Evolutionary conservation across 208 protist genomes (phyloP).

Genomic region (Crithidia mellificae): DNA sequence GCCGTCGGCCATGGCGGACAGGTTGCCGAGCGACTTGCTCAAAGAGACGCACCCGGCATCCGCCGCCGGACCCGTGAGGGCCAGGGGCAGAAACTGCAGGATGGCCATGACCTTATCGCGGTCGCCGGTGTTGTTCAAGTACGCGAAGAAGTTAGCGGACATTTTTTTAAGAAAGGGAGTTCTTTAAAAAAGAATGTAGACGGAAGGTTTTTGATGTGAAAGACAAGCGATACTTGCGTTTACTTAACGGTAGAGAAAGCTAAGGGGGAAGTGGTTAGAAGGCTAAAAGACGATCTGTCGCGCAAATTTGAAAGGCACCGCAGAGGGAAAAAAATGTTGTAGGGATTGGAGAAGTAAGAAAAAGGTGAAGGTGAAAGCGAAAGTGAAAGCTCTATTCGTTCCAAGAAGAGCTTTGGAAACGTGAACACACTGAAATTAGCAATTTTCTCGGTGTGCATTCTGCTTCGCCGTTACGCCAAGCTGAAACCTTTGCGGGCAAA

Average conservation of each 20-base stretch:
- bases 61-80: slow-evolving; percentile 58
- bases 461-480: no score
- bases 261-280: background rate
- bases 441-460: no score
- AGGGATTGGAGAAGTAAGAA: slow-evolving; percentile 30
- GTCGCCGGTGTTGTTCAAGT: slow-evolving; percentile 74
- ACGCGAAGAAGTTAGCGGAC: slow-evolving; percentile 54
- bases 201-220: background rate
- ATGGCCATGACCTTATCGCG: slow-evolving; percentile 91
- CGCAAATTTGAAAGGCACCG: no score
- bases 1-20: slow-evolving; percentile 78
- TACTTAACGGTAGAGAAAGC: slow-evolving; percentile 7
- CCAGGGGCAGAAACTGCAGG: slow-evolving; percentile 83
- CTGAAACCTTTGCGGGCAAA: no score
- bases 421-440: no score
- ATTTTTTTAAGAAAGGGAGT: slow-evolving; percentile 23
- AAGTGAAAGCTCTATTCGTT: no score
- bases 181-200: background rate
- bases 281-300: slow-evolving; percentile 17
- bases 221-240: slow-evolving; percentile 7
- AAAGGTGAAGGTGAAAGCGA: slow-evolving; percentile 12
- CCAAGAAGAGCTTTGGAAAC: no score
- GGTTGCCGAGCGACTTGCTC: slow-evolving; percentile 64
- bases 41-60: slow-evolving; percentile 59
- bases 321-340: no score